Percentiles rank a stretch among this genome's conserved stretches.
phyloP scores from a whole-genome alignment of 805 yeast species.

The Vanderwaltozyma tropicalis region DNA sequence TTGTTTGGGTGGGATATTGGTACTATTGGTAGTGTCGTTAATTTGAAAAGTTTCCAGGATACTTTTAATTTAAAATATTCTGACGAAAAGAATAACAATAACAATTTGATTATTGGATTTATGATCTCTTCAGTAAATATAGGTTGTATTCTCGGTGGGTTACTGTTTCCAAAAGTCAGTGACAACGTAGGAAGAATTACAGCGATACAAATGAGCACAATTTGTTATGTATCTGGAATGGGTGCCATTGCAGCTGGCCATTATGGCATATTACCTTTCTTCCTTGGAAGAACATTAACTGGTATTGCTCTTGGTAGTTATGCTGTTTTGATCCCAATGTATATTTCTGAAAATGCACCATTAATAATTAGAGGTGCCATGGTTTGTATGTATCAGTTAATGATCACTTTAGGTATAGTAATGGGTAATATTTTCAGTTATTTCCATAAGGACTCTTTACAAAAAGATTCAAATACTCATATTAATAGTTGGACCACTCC shows the following conservation, averaged over 20 bases:
- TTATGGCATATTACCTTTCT: too few relatives aligned
- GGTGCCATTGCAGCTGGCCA: too few relatives aligned
- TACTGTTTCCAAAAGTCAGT: constrained; percentile 46
- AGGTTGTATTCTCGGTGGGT: constrained; percentile 64
- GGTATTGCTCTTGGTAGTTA: constrained; percentile 70
- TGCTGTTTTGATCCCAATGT: constrained; percentile 65
- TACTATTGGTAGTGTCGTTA: constrained; percentile 61
- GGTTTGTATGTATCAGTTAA: constrained; percentile 53
- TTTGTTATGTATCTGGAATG: constrained; percentile 49
- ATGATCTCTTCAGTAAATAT: constrained; percentile 49
- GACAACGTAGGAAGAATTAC: constrained; percentile 52
- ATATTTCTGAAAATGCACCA: constrained; percentile 59
- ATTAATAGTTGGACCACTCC: too few relatives aligned
- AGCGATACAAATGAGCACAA: constrained; percentile 45
- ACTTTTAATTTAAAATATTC: constrained; percentile 38
- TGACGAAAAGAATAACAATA: constrained; percentile 6
- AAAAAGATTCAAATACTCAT: too few relatives aligned
- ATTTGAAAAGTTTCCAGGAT: constrained; percentile 42
- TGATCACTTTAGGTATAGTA: constrained; percentile 56
- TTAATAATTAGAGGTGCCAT: constrained; percentile 56
- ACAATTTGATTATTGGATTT: constrained; percentile 36
- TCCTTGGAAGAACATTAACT: constrained; percentile 54
- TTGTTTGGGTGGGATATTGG: constrained; percentile 72
- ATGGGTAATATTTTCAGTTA: constrained; percentile 58
- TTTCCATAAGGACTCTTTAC: too few relatives aligned